Evolutionary conservation across 805 yeast species (phyloP).

Genomic region (Lipomyces kockii): DNA sequence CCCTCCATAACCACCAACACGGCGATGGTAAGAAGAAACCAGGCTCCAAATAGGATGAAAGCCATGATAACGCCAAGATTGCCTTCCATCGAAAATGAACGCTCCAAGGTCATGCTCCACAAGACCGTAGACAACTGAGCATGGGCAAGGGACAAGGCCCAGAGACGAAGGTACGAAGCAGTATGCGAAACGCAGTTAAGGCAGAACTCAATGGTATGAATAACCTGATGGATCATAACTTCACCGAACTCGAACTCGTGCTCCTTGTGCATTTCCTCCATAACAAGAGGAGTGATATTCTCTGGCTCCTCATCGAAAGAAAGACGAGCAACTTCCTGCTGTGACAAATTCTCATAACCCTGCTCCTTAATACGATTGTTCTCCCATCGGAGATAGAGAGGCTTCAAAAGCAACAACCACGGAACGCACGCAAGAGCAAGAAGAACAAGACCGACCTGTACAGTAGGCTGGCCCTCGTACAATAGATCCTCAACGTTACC

Average conservation of each 20-base stretch:
- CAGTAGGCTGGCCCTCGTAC: constrained; percentile 74
- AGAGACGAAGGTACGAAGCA: constrained; percentile 91
- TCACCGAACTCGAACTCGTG: constrained; percentile 82
- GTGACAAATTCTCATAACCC: constrained; percentile 58
- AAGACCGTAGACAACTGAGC: constrained; percentile 93
- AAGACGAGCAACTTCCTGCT: constrained; percentile 46
- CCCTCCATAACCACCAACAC: constrained; percentile 97
- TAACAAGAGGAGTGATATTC: constrained; percentile 42
- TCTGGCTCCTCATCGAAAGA: constrained; percentile 45
- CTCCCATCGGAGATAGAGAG: constrained; percentile 67
- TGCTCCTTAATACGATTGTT: constrained; percentile 56
- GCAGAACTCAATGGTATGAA: constrained; percentile 97
- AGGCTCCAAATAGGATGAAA: constrained; percentile 84
- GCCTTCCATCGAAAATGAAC: constrained; percentile 74
- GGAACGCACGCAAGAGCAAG: constrained; percentile 92
- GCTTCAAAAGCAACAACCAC: constrained; percentile 84
- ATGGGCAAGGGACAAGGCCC: constrained; percentile 98
- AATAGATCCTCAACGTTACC: constrained; percentile 82
- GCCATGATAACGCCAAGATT: constrained; percentile 70
- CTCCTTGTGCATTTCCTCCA: constrained; percentile 54
- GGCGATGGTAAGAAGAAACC: constrained; percentile 91
- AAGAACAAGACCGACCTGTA: constrained; percentile 73
- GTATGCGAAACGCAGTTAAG: constrained; percentile 98
- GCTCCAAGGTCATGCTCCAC: constrained; percentile 92
- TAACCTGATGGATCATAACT: constrained; percentile 93